A percentile compares a stretch with the other conserved stretches of the same genome.
Evolutionary conservation across 2,329 filamentous ascomycete species (phyloP).

Genomic region (Fonsecaea nubica): DNA sequence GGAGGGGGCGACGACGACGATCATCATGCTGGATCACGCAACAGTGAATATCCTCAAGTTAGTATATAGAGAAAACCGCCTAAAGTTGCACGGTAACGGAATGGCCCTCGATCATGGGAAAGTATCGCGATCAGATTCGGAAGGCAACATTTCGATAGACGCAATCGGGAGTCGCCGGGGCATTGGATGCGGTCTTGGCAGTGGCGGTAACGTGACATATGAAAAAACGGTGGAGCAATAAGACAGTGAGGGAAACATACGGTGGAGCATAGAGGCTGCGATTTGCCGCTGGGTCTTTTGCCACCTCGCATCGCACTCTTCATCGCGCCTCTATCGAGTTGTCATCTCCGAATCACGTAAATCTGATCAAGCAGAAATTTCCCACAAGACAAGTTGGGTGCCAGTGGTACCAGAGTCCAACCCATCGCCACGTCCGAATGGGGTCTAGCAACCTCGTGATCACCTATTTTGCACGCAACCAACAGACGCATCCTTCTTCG

Average conservation of each 20-base stretch:
- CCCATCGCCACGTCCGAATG: not conserved
- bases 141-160: not conserved
- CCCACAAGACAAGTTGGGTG: not conserved
- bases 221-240: not conserved
- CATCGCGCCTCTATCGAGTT: not conserved
- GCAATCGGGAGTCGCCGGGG: not conserved
- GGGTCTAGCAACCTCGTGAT: constrained; percentile 30
- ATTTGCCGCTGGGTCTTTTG: not conserved
- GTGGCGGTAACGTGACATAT: not conserved
- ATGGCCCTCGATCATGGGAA: not conserved
- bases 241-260: not conserved
- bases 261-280: not conserved
- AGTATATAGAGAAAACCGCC: not conserved
- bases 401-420: constrained; percentile 19
- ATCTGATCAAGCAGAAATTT: constrained; percentile 2
- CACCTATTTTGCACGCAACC: constrained; percentile 4
- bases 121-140: not conserved
- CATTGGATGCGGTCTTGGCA: not conserved
- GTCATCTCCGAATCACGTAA: constrained; percentile 7
- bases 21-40: constrained; percentile 1
- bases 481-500: not conserved
- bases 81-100: not conserved
- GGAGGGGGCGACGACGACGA: not conserved
- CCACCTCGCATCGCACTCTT: not conserved
- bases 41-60: not conserved